Percentiles rank a stretch among this genome's conserved stretches.
These are phyloP conservation scores for Brassica balearica DNA, from an alignment of 441 rosid species.

Conservation along the genomic window DNA sequence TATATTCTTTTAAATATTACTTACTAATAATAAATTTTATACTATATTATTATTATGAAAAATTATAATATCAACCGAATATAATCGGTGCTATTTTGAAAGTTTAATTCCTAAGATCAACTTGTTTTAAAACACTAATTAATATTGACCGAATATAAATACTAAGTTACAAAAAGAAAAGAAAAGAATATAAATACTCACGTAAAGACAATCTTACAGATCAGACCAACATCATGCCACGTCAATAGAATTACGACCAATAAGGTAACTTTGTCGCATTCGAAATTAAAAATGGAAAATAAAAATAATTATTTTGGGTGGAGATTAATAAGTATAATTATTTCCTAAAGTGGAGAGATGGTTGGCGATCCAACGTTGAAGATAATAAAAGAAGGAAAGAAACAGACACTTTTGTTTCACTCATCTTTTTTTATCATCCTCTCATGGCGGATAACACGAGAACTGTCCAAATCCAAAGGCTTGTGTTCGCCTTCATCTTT, in stretches of 20 bases:
- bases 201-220: background rate
- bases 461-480: slow-evolving; percentile 34
- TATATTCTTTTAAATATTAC: too few species aligned
- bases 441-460: slow-evolving; percentile 71
- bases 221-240: slow-evolving; percentile 23
- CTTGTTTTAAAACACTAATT: too few species aligned
- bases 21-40: too few species aligned
- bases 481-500: background rate
- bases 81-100: too few species aligned
- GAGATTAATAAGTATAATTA: background rate
- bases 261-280: slow-evolving; percentile 11
- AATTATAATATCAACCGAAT: too few species aligned
- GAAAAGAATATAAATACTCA: background rate
- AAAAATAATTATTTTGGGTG: background rate
- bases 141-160: too few species aligned
- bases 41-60: too few species aligned
- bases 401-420: background rate
- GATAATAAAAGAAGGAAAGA: slow-evolving; percentile 46
- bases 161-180: background rate
- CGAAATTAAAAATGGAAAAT: background rate
- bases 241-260: slow-evolving; percentile 20
- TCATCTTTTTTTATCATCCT: slow-evolving; percentile 35
- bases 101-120: too few species aligned
- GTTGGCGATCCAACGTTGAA: slow-evolving; percentile 49
- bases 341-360: slow-evolving; percentile 19